Percentiles rank a stretch among this genome's conserved stretches.
phyloP scores from a whole-genome alignment of 78 protist genomes.

The Cyanophora paradoxa region DNA sequence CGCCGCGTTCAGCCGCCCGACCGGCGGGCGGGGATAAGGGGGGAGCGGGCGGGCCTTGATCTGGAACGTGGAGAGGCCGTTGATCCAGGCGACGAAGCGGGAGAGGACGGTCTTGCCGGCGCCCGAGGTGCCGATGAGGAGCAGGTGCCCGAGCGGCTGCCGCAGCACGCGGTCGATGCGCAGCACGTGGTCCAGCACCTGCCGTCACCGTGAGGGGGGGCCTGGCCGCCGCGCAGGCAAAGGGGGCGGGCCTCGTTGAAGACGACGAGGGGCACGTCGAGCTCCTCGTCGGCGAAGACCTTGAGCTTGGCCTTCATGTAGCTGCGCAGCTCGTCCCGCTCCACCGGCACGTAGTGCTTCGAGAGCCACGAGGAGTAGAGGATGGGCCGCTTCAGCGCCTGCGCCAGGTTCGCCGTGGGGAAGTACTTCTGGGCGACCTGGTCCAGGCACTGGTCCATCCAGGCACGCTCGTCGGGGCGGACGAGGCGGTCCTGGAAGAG shows the following conservation, averaged over 20 bases:
- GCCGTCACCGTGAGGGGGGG: too few species aligned
- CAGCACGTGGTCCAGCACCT: slow-evolving; percentile 81
- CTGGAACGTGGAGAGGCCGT: slow-evolving; percentile 59
- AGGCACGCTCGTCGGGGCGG: slow-evolving; percentile 58
- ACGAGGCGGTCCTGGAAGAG: slow-evolving; percentile 94
- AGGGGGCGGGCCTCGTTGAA: background rate
- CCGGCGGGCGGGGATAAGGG: too few species aligned
- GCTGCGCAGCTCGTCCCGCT: slow-evolving; percentile 62
- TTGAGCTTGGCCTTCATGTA: slow-evolving; percentile 70
- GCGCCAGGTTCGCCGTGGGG: slow-evolving; percentile 23
- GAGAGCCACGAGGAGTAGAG: slow-evolving; percentile 84
- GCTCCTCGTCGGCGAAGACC: slow-evolving; percentile 86
- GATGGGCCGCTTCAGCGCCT: slow-evolving; percentile 77
- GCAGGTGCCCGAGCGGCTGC: slow-evolving; percentile 90
- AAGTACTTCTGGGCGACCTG: slow-evolving; percentile 58
- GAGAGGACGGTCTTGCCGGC: slow-evolving; percentile 89
- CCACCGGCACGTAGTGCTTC: slow-evolving; percentile 65
- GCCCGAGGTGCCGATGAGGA: slow-evolving; percentile 83
- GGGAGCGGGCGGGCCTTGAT: slow-evolving; percentile 56
- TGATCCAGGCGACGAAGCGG: slow-evolving; percentile 85
- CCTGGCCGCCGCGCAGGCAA: too few species aligned
- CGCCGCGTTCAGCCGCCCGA: too few species aligned
- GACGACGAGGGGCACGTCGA: slow-evolving; percentile 58
- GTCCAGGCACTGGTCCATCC: slow-evolving; percentile 74
- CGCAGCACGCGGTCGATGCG: slow-evolving; percentile 91